Conservation (phyloP, 2,329 filamentous ascomycete genomes). For the Anisogramma anomala region DNA sequence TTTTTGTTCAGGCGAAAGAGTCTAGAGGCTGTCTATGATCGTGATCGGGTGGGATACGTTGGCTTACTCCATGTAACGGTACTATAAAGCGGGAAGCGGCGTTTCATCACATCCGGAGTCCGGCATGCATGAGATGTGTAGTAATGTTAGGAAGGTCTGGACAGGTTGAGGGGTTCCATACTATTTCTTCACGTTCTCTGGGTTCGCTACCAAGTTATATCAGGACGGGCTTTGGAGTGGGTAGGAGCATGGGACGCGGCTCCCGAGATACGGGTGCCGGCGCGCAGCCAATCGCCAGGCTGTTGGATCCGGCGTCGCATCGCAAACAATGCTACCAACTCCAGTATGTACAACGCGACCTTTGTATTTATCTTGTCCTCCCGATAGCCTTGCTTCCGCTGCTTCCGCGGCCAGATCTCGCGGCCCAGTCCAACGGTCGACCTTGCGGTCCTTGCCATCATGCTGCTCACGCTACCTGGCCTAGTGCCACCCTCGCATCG, state of each 20-base stretch:
- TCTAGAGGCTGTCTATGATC: no score
- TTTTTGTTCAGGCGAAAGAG: not conserved
- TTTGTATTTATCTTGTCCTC: not conserved
- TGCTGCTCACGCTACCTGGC: not conserved
- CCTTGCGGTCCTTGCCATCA: no score
- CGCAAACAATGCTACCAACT: not conserved
- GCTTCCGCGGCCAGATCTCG: not conserved
- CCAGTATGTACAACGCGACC: not conserved
- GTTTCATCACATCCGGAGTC: conserved; percentile 1
- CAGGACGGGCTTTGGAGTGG: no score
- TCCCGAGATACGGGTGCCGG: not conserved
- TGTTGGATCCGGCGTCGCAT: conserved; percentile 3
- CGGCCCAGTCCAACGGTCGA: not conserved
- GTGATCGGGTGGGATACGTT: no score
- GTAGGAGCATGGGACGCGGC: not conserved
- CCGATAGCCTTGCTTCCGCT: not conserved
- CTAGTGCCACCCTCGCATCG: not conserved
- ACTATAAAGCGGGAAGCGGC: conserved; percentile 7
- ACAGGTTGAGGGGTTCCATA: conserved; percentile 1
- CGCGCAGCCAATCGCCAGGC: not conserved
- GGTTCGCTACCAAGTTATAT: no score
- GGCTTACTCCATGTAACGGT: no score
- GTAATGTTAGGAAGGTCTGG: conserved; percentile 7
- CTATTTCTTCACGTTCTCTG: not conserved
- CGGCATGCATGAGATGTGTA: conserved; percentile 9